phyloP scores from a whole-genome alignment of 148 eudicot genomes.

The Rhododendron simsii region DNA sequence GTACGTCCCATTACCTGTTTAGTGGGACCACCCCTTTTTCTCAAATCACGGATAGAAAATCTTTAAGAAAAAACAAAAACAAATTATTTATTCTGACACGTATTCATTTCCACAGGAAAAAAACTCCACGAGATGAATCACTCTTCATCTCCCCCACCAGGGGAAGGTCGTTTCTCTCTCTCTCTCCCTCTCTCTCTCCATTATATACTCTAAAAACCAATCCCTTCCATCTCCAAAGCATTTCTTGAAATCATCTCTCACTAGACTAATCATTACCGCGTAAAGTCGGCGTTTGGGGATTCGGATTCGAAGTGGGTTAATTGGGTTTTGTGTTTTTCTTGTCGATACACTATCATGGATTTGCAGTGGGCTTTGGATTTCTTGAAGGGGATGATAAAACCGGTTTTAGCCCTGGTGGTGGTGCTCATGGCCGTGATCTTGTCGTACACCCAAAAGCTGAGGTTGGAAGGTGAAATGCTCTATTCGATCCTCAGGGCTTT shows the following conservation, averaged over 20 bases:
- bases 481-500: slow-evolving; percentile 73
- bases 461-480: slow-evolving; percentile 56
- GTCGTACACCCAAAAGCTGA: slow-evolving; percentile 61
- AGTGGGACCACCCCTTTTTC: not conserved
- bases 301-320: not conserved
- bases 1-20: not conserved
- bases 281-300: not conserved
- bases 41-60: not conserved
- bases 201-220: not conserved
- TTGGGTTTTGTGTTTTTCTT: not conserved
- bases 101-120: not conserved
- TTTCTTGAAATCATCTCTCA: not conserved
- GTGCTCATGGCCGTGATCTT: slow-evolving; percentile 58
- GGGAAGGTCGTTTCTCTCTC: slow-evolving; percentile 23
- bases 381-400: slow-evolving; percentile 74
- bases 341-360: slow-evolving; percentile 38
- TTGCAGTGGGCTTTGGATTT: slow-evolving; percentile 57
- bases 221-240: not conserved
- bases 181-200: not conserved
- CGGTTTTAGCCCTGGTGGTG: slow-evolving; percentile 62
- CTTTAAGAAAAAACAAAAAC: not conserved
- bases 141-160: not conserved
- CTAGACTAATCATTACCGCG: not conserved
- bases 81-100: not conserved
- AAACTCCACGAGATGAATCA: slow-evolving; percentile 4